Conservation (phyloP, 192 early-diverging fungal genomes). For the Coemansia sp. region DNA sequence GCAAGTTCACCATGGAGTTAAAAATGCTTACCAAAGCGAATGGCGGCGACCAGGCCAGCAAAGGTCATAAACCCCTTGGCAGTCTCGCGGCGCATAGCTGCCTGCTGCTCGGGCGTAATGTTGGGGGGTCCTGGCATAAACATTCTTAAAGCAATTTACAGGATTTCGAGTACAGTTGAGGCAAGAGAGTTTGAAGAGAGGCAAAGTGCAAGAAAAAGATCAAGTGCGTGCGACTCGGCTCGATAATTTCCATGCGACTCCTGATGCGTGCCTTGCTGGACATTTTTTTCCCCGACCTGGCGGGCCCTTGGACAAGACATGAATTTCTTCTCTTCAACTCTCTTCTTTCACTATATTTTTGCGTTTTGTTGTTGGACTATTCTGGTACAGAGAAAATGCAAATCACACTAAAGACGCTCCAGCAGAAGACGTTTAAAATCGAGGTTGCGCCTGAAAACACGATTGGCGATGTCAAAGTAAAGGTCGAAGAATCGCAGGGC, state of each 20-base stretch:
- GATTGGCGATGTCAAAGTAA: conserved; percentile 73
- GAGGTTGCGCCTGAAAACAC: conserved; percentile 71
- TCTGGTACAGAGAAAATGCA: conserved; percentile 48
- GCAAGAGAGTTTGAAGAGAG: too few species aligned
- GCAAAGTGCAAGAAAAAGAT: too few species aligned
- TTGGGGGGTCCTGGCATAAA: conserved; percentile 54
- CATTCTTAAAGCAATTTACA: conserved; percentile 22
- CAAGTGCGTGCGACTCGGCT: background rate
- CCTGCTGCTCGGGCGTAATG: conserved; percentile 49
- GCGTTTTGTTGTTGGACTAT: background rate
- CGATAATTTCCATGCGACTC: background rate
- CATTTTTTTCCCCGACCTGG: background rate
- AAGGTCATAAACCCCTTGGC: conserved; percentile 45
- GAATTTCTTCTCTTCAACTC: background rate
- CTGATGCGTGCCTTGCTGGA: background rate
- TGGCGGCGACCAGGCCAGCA: conserved; percentile 39
- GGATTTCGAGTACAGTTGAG: background rate
- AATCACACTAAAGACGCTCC: conserved; percentile 88
- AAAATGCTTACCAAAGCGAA: conserved; percentile 41
- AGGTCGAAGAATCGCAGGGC: conserved; percentile 71
- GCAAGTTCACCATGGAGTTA: background rate
- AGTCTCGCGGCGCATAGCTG: conserved; percentile 42
- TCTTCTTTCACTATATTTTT: background rate
- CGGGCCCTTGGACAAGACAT: background rate
- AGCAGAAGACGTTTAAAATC: conserved; percentile 78